Evolutionary conservation across 192 early-diverging fungal species (phyloP).

Genomic region (Podila horticola): DNA sequence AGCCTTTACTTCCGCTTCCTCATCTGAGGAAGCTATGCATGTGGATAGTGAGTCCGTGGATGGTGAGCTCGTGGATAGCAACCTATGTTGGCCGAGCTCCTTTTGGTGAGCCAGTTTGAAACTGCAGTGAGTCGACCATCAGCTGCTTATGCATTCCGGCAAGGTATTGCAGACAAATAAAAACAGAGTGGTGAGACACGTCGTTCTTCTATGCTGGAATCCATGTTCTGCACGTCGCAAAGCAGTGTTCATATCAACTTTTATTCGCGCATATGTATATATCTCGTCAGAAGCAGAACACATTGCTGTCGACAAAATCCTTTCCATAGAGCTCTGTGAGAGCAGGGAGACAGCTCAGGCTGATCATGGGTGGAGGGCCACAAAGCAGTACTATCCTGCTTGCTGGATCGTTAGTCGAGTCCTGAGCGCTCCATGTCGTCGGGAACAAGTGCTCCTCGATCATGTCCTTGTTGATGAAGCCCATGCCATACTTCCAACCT

Average conservation of each 20-base stretch:
- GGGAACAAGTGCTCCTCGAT: conserved; percentile 43
- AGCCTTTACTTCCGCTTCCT: too few relatives aligned
- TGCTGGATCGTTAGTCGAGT: conserved; percentile 2
- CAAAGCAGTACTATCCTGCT: conserved; percentile 54
- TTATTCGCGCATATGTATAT: neutral
- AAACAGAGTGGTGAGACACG: too few relatives aligned
- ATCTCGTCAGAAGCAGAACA: conserved; percentile 28
- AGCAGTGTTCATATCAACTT: too few relatives aligned
- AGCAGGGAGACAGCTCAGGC: conserved; percentile 48
- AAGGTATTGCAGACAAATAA: too few relatives aligned
- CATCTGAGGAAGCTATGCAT: neutral
- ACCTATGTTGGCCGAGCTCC: too few relatives aligned
- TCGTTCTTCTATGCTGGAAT: too few relatives aligned
- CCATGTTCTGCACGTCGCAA: too few relatives aligned
- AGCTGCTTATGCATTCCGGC: too few relatives aligned
- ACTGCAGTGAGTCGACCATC: too few relatives aligned
- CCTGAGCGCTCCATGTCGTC: conserved; percentile 1
- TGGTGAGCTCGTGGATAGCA: too few relatives aligned
- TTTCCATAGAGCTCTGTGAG: conserved; percentile 30
- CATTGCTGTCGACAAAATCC: conserved; percentile 44
- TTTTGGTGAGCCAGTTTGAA: too few relatives aligned
- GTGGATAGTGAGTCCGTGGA: neutral
- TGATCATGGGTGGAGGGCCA: conserved; percentile 55
- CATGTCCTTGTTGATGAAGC: conserved; percentile 36
- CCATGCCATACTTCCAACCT: conserved; percentile 47